These are phyloP conservation scores for Barnettozyma salicaria DNA, from an alignment of 805 yeast genomes.

Conservation along the genomic window DNA sequence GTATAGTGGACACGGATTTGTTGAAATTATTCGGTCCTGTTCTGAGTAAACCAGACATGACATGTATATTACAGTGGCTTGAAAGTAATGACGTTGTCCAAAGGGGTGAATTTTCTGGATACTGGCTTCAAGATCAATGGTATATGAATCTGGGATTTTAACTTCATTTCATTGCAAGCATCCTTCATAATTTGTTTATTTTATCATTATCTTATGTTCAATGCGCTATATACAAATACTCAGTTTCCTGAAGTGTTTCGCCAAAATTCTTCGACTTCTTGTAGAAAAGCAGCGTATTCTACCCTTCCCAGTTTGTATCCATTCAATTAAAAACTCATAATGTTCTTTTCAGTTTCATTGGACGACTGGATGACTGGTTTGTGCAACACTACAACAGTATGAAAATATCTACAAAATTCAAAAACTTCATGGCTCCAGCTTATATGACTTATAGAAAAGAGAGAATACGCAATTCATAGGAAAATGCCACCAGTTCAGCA, in stretches of 20 bases:
- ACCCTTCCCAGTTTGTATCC: too few species aligned
- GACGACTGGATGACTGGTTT: too few species aligned
- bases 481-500: constrained; percentile 57
- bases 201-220: too few species aligned
- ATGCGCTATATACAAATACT: not conserved
- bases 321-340: too few species aligned
- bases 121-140: constrained; percentile 43
- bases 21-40: constrained; percentile 18
- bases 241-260: not conserved
- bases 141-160: constrained; percentile 33
- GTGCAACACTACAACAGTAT: too few species aligned
- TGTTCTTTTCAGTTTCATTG: too few species aligned
- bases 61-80: constrained; percentile 41
- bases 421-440: not conserved
- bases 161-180: too few species aligned
- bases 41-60: constrained; percentile 29
- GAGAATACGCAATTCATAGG: not conserved
- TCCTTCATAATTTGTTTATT: too few species aligned
- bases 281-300: too few species aligned
- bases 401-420: not conserved
- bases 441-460: not conserved
- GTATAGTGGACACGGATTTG: constrained; percentile 32
- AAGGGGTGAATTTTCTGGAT: constrained; percentile 33
- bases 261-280: not conserved
- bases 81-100: constrained; percentile 32